Base-by-base conservation (phyloP, 2,329 filamentous ascomycete genomes). In the Xylaria sp. region DNA sequence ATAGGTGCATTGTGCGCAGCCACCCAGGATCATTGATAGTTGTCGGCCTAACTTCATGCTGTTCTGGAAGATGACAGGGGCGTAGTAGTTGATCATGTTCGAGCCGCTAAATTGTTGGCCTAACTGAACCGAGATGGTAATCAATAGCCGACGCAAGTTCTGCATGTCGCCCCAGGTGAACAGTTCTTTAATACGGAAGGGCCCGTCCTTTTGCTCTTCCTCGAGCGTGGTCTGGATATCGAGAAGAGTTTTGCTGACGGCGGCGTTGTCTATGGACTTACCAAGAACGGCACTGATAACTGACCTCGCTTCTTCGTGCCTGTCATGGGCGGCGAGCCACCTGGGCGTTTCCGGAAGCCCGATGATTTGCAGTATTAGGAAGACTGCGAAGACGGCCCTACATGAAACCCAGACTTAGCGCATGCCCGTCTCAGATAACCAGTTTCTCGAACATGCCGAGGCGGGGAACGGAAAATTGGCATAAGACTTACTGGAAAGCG, bases 21-120 rank as follows among this genome's bases (percentile, higher is more conserved):
- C 81, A 19, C 78, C 80, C 1, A 84, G 69, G 4, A 84, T 74
- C 38, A 84, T 68, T 26, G 80, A 78, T 29, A 83, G 66, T n/a
- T 80, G 74, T 1, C 76, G 72, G 11, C 67, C 66, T 3, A 78
- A 56, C 1, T 66, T 59, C 69, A 77, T 74, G 8, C 67, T 70
- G 1, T 69, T 58, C 40, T 74, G 63, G 43, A 73, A 74, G 18
- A 78, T 70, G 0, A 71, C 63, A 0, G 75, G 71, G 0, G 71
- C 69, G 40, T 77, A 77, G 54, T 68, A 68, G 46, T 60, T 62
- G 39, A 66, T 60, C 55, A 64, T 62, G 48, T 66, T 67, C 39
- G 50, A 56, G 24, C 67, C 67, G 18, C 59, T 62, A 37, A 67
- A 65, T 50, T 70, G 66, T 52, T 69, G 66, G 2, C 56, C 59